Evolutionary conservation across 2,329 filamentous ascomycete genomes (phyloP).

Genomic region (Cladobotryum mycophilum): DNA sequence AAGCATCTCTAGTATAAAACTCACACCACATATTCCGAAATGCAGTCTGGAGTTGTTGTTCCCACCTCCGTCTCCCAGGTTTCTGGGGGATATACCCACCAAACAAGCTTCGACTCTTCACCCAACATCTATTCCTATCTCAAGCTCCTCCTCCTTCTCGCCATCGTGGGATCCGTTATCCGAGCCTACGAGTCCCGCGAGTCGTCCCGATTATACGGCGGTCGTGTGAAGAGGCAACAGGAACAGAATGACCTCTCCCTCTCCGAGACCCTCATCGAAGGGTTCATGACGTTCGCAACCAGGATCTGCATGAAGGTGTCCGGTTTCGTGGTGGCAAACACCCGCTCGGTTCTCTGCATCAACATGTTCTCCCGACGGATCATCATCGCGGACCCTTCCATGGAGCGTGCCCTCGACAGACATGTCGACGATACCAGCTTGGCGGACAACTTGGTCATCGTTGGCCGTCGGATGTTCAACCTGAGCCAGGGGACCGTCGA

Average conservation of each 20-base stretch:
- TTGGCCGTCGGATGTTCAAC: conserved; percentile 23
- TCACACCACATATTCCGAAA: too few relatives aligned
- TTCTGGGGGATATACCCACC: too few relatives aligned
- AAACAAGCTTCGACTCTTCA: too few relatives aligned
- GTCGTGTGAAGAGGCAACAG: neutral
- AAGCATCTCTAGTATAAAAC: too few relatives aligned
- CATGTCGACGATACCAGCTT: conserved; percentile 25
- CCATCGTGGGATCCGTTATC: neutral
- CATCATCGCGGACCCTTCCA: conserved; percentile 21
- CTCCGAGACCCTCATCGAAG: neutral
- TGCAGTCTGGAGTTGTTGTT: too few relatives aligned
- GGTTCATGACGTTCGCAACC: neutral
- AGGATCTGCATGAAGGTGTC: neutral
- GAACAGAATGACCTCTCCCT: neutral
- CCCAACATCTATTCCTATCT: too few relatives aligned
- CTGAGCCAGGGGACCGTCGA: conserved; percentile 18
- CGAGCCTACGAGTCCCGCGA: neutral
- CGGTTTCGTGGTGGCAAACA: neutral
- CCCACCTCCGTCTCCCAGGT: too few relatives aligned
- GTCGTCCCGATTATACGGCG: neutral
- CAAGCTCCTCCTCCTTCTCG: neutral
- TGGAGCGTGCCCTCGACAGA: conserved; percentile 22
- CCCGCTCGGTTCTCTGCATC: conserved; percentile 21
- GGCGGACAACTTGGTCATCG: conserved; percentile 24
- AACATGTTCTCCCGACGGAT: conserved; percentile 23